Base-by-base conservation (phyloP, 2,329 filamentous ascomycete genomes). In the Sarocladium oryzae region DNA sequence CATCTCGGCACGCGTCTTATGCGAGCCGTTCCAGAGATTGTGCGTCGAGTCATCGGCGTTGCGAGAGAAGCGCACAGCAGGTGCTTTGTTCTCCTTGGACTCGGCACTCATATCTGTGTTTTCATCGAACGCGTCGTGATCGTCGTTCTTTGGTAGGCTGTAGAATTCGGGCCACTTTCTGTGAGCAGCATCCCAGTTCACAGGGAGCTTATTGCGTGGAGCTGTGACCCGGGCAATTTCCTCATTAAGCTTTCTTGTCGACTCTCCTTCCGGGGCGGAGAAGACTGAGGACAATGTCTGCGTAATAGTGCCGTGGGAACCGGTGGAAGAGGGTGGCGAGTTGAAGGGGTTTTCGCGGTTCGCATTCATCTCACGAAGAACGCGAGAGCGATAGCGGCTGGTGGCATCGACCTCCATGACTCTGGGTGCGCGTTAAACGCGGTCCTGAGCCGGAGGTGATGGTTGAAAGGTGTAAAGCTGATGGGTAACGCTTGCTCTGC, bases 291-390 rank as follows among this genome's bases (percentile, higher is more conserved):
- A 78, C 49, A 73, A 60, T 41, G 76, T 80, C 51, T 75, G 72
- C 60, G 75, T 78, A 56, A 80, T 70, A 54, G 76, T 78, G 61
- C 77, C 77, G 64, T 79, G 77, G 50, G 75, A 77, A 51, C 77
- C 77, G 26, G 77, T 80, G 6, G 77, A 81, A 6, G 77, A 79
- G 18, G 77, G 77, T 4, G 78, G 78, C 18, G 77, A 80, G 64
- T 77, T 78, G 66, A 79, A 80, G 5, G 77, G 77, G 62, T 80
- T 77, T 53, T 77, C 70, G 62, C 72, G 69, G 64, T 75, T 72
- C 56, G 72, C 67, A 46, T 74, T 71, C 73, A 77, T 76, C 66
- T 77, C 75, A 63, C 75, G 70, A 58, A 74, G 67, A 54, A 74
- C 72, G 57, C 71, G 71, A 59, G 71, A 74, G 59, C 70, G 71